Base-by-base conservation (phyloP, 2,329 filamentous ascomycete genomes). In the Malbranchea cinnamomea region DNA sequence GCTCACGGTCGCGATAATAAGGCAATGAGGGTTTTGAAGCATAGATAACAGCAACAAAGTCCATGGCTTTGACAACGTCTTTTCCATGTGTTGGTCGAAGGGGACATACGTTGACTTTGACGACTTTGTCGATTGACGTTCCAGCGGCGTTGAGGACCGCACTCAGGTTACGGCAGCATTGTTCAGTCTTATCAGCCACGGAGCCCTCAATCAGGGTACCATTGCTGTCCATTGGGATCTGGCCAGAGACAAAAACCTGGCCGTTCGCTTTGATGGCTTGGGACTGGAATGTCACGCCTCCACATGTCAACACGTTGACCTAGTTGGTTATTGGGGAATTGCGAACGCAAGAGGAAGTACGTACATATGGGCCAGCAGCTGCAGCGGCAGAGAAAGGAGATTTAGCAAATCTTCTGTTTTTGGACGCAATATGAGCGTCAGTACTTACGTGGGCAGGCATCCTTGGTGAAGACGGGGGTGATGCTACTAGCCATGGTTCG, bases 141-240 rank as follows among this genome's bases (percentile, higher is more conserved):
- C 81, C 83, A 14, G 84, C 83, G 45, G 76, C 82, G 37, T 74
- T 69, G 30, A 95, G 72, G 34, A 95, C 82, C 24, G 80, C 79
- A 54, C 77, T 68, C 49, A 94, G 70, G 59, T 91, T 92, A 57
- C 78, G 66, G 58, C 76, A 76, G 63, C 71, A 78, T 45, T 68
- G 67, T 41, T 69, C 68, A 44, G 78, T 81, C 54, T 77, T 71
- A 44, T 84, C 67, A 33, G 69, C 66, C 42, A 82, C 70, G 47
- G 62, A 68, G 30, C 75, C 76, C 26, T 69, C 59, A 38, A 78
- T 61, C 32, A 79, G 59, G 40, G 69, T 64, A 38, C 68, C 70
- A 5, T 56, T 54, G 25, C 64, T 59, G 50, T 78, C 72, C 40
- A 72, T 71, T 39, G 82, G 83, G 50, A 92, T 85, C 57, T 81